Conservation (phyloP, 495 filamentous ascomycete genomes). For the Neurospora sp. region DNA sequence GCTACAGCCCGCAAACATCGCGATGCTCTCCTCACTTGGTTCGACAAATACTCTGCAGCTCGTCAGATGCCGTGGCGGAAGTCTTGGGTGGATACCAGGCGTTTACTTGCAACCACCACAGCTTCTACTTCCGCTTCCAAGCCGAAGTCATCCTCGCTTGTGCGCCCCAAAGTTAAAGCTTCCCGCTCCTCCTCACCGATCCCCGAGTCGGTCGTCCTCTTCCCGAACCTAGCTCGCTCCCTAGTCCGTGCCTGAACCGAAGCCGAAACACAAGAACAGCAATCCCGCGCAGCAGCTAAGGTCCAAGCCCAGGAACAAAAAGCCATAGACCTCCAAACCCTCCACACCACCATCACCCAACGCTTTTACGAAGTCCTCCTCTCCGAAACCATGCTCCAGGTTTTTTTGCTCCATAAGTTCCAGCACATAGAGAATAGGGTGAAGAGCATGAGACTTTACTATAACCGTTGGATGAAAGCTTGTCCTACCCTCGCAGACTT, state of each 20-base stretch:
- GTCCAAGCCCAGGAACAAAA: too few relatives aligned
- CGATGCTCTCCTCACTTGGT: conserved; percentile 30
- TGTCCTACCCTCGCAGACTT: too few relatives aligned
- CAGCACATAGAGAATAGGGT: too few relatives aligned
- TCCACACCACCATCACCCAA: conserved; percentile 19
- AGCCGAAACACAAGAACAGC: too few relatives aligned
- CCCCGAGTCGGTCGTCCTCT: not conserved
- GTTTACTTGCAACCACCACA: conserved; percentile 1
- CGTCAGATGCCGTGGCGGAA: conserved; percentile 41
- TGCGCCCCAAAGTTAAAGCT: not conserved
- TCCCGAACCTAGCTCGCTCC: not conserved
- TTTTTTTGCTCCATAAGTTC: too few relatives aligned
- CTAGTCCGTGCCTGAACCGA: too few relatives aligned
- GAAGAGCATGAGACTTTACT: too few relatives aligned
- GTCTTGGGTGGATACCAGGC: conserved; percentile 23
- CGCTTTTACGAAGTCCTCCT: conserved; percentile 43
- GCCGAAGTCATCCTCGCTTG: not conserved
- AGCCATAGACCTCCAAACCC: not conserved
- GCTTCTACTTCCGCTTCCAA: not conserved
- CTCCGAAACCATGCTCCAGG: conserved; percentile 31
- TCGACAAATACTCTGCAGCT: conserved; percentile 16
- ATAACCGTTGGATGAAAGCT: too few relatives aligned
- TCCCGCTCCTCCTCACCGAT: not conserved
- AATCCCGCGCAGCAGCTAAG: too few relatives aligned
- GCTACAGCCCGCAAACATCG: conserved; percentile 10